Base-by-base conservation (phyloP, 2,329 filamentous ascomycete genomes). In the Remersonia thermophila region DNA sequence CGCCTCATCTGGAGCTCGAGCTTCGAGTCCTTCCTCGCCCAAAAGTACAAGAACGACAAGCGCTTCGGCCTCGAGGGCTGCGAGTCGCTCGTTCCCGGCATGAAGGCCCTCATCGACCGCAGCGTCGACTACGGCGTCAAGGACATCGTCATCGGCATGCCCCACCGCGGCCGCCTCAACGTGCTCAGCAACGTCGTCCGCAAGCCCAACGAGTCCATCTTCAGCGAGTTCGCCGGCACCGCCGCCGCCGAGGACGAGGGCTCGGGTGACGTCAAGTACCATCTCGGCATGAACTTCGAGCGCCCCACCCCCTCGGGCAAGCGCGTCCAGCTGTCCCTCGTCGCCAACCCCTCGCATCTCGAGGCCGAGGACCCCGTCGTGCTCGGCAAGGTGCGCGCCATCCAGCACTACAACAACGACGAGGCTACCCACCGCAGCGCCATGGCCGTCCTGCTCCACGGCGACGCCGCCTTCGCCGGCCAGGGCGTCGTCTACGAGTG, bases 251-350 rank as follows among this genome's bases (percentile, higher is more conserved):
- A 83, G 50, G 91, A 96, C 50, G 89, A 98, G 65, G 91, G 91
- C 41, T 96, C 91, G 40, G 91, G 91, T 53, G 91, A 98, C 60
- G 91, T 98, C 63, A 98, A 98, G 66, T 98, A 98, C 67, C 91
- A 98, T 67, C 69, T 98, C 54, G 91, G 91, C 57, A 98, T 98
- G 91, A 98, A 98, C 71, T 98, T 98, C 51, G 91, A 98, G 69
- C 85, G 91, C 45, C 91, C 91, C 37, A 98, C 91, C 8, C 91
- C 91, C 40, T 96, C 89, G 30, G 91, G 91, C 52, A 96, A 96
- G 75, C 91, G 91, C 46, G 91, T 98, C n/a, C 91, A 98, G 67
- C 77, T 98, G 37, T 98, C 91, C 43, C 77, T 98, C 34, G 91
- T 98, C 42, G 91, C 91, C 65, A 98, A 98, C 62, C 91, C 91